Conservation (phyloP, 139 green algal genomes). For the Coelastrella sp. region DNA sequence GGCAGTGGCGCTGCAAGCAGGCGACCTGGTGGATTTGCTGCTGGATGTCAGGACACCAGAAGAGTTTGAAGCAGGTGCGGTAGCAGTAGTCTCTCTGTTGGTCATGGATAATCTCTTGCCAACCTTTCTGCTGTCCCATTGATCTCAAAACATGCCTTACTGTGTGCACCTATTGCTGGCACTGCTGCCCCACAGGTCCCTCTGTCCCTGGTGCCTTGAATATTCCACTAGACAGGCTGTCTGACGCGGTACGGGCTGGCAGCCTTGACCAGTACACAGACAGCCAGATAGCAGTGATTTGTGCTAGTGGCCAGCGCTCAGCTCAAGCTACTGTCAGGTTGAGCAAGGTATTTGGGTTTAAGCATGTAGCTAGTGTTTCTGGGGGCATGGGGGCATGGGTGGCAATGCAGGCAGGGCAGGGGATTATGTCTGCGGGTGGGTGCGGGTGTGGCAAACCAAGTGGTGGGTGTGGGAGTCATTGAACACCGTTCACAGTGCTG, state of each 20-base stretch:
- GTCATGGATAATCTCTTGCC: background rate
- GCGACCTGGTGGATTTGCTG: constrained; percentile 1
- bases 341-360: constrained; percentile 36
- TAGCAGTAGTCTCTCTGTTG: background rate
- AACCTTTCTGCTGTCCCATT: background rate
- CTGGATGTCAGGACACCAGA: constrained; percentile 18
- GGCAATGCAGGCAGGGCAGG: background rate
- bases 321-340: constrained; percentile 40
- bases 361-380: constrained; percentile 1
- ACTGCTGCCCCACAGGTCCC: constrained; percentile 15
- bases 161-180: background rate
- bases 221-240: constrained; percentile 12
- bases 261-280: background rate
- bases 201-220: constrained; percentile 1
- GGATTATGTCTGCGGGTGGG: background rate
- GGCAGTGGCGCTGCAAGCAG: background rate
- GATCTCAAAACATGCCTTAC: background rate
- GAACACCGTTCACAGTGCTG: background rate
- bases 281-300: constrained; percentile 22
- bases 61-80: constrained; percentile 36
- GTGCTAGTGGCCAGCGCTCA: constrained; percentile 14
- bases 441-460: constrained; percentile 15
- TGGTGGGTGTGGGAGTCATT: background rate
- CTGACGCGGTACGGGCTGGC: constrained; percentile 2
- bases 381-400: constrained; percentile 32